A percentile compares a stretch with the other conserved stretches of the same genome.
Conservation (phyloP, 148 eudicot genomes). For the Diospyros lotus region DNA sequence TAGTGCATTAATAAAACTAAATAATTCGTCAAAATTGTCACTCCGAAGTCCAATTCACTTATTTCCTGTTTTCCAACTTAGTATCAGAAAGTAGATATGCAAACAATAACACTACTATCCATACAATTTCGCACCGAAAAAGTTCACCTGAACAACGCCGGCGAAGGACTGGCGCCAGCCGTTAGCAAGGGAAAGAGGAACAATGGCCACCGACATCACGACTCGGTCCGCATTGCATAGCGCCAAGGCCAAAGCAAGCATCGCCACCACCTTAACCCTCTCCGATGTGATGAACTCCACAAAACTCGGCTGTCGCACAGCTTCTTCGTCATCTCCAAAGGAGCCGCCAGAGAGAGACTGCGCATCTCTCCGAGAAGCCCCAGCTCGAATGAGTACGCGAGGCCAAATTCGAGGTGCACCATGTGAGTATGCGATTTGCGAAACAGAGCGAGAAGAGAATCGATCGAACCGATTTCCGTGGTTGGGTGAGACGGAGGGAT, state of each 20-base stretch:
- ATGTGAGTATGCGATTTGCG: slow-evolving; percentile 10
- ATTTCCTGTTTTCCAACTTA: too few relatives aligned
- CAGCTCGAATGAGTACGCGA: not conserved
- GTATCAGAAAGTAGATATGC: not conserved
- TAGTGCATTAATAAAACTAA: not conserved
- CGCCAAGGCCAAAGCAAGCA: slow-evolving; percentile 84
- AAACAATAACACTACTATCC: not conserved
- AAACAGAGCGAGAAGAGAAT: slow-evolving; percentile 1
- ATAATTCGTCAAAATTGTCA: not conserved
- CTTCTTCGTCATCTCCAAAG: not conserved
- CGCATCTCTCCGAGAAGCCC: slow-evolving; percentile 30
- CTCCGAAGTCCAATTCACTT: not conserved
- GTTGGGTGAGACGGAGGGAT: not conserved
- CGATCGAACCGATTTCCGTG: not conserved
- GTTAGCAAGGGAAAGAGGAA: slow-evolving; percentile 61
- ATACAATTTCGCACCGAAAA: not conserved
- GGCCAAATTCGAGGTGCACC: not conserved
- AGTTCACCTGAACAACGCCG: slow-evolving; percentile 79
- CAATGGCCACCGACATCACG: slow-evolving; percentile 90
- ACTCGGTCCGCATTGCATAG: slow-evolving; percentile 95
- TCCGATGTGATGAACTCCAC: slow-evolving; percentile 84
- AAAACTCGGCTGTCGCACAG: slow-evolving; percentile 28
- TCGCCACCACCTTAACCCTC: slow-evolving; percentile 88
- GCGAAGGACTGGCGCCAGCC: slow-evolving; percentile 81
- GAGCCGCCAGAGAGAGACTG: slow-evolving; percentile 10